These are phyloP conservation scores for Ceratocystis albifundus DNA, from an alignment of 2,329 filamentous ascomycete genomes.

Conservation along the genomic window DNA sequence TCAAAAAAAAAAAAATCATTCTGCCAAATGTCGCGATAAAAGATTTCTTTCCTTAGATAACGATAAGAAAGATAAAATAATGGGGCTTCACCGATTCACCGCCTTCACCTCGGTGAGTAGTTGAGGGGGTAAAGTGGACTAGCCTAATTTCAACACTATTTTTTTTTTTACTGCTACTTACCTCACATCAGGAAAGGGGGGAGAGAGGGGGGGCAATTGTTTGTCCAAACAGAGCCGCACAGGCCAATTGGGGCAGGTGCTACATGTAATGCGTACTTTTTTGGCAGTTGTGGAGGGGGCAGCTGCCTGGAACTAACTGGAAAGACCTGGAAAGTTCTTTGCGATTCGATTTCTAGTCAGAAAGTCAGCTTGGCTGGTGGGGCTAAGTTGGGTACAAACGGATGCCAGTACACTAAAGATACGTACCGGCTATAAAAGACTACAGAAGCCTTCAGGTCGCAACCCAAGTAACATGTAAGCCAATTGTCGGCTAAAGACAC, in stretches of 20 bases:
- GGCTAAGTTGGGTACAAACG: conserved; percentile 21
- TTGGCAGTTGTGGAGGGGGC: not conserved
- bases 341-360: conserved; percentile 20
- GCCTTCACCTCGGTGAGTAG: conserved; percentile 17
- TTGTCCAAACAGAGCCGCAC: not conserved
- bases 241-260: not conserved
- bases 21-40: conserved; percentile 21
- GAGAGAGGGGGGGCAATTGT: not conserved
- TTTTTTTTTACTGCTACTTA: not conserved
- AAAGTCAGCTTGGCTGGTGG: conserved; percentile 13
- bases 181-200: not conserved
- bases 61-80: conserved; percentile 18
- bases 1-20: conserved; percentile 18
- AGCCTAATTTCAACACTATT: not conserved
- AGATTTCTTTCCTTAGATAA: conserved; percentile 23
- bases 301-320: not conserved
- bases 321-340: conserved; percentile 21
- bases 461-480: not conserved
- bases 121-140: not conserved
- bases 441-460: too few species aligned
- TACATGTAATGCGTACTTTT: not conserved
- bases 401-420: not conserved
- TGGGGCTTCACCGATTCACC: conserved; percentile 14
- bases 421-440: too few species aligned
- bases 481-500: not conserved